Evolutionary conservation across 2,329 filamentous ascomycete species (phyloP).

Genomic region (Davidsoniella australis): DNA sequence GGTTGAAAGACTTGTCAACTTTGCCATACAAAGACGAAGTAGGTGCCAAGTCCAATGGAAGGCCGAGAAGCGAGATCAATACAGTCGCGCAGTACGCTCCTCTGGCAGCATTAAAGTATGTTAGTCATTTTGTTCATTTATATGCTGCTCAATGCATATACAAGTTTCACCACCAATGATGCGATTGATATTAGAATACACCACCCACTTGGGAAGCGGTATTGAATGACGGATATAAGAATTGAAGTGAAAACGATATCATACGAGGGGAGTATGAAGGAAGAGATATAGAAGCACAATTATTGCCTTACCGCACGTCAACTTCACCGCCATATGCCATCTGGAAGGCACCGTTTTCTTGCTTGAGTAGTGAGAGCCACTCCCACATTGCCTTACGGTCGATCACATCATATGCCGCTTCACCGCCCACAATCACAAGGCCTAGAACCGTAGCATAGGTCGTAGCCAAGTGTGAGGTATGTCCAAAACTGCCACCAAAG

Average conservation of each 20-base stretch:
- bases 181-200: neutral
- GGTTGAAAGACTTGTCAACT: slow-evolving; percentile 9
- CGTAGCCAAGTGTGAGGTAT: slow-evolving; percentile 73
- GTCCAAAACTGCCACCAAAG: slow-evolving; percentile 86
- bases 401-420: slow-evolving; percentile 56
- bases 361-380: slow-evolving; percentile 77
- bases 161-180: too few species aligned
- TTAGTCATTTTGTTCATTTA: neutral
- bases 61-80: slow-evolving; percentile 63
- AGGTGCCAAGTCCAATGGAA: slow-evolving; percentile 54
- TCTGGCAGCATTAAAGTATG: slow-evolving; percentile 3
- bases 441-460: slow-evolving; percentile 74
- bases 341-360: slow-evolving; percentile 74
- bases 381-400: slow-evolving; percentile 78
- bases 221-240: neutral
- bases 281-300: neutral
- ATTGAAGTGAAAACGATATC: neutral
- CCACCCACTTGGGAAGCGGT: too few species aligned
- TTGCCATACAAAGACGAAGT: slow-evolving; percentile 6
- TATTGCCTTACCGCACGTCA: slow-evolving; percentile 56
- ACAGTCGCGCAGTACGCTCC: slow-evolving; percentile 86
- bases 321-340: slow-evolving; percentile 77
- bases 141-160: neutral
- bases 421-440: slow-evolving; percentile 60
- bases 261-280: neutral